phyloP scores from a whole-genome alignment of 2,329 filamentous ascomycete species.

The Escovopsis weberi region DNA sequence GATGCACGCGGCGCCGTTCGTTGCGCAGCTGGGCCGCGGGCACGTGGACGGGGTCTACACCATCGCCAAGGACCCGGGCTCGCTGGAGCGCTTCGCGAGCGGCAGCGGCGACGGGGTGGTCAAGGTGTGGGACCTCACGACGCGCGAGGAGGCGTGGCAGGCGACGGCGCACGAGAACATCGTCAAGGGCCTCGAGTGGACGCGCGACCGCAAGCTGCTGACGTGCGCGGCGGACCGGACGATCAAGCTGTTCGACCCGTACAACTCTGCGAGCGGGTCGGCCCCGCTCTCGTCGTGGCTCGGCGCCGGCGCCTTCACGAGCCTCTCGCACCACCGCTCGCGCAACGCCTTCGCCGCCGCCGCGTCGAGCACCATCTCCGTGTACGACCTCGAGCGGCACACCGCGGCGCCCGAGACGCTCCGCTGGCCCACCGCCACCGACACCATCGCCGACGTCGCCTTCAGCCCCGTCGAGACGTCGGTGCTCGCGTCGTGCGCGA shows the following conservation, averaged over 20 bases:
- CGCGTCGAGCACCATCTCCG: slow-evolving; percentile 61
- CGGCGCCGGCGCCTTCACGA: slow-evolving; percentile 69
- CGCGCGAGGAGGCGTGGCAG: slow-evolving; percentile 60
- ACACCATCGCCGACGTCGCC: slow-evolving; percentile 76
- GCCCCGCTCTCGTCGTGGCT: slow-evolving; percentile 76
- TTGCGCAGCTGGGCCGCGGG: slow-evolving; percentile 74
- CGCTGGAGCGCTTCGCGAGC: slow-evolving; percentile 61
- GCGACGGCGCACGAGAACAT: slow-evolving; percentile 81
- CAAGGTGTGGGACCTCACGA: slow-evolving; percentile 77
- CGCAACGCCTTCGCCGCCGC: slow-evolving; percentile 66
- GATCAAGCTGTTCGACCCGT: slow-evolving; percentile 85
- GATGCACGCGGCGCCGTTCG: slow-evolving; percentile 65
- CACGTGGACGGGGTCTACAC: slow-evolving; percentile 81
- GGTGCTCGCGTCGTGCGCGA: slow-evolving; percentile 70
- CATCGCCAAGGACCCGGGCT: slow-evolving; percentile 65
- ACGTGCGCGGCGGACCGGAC: slow-evolving; percentile 78
- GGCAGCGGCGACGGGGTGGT: slow-evolving; percentile 85
- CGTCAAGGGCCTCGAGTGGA: slow-evolving; percentile 86
- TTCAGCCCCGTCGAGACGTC: slow-evolving; percentile 95
- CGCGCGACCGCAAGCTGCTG: slow-evolving; percentile 66
- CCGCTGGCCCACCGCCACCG: slow-evolving; percentile 73
- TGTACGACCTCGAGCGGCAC: slow-evolving; percentile 76
- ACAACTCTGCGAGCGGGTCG: slow-evolving; percentile 52
- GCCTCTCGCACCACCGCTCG: slow-evolving; percentile 67
- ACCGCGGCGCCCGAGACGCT: slow-evolving; percentile 71